phyloP scores from a whole-genome alignment of 352 stramenopile genomes.

The Phytophthora agathidicida region DNA sequence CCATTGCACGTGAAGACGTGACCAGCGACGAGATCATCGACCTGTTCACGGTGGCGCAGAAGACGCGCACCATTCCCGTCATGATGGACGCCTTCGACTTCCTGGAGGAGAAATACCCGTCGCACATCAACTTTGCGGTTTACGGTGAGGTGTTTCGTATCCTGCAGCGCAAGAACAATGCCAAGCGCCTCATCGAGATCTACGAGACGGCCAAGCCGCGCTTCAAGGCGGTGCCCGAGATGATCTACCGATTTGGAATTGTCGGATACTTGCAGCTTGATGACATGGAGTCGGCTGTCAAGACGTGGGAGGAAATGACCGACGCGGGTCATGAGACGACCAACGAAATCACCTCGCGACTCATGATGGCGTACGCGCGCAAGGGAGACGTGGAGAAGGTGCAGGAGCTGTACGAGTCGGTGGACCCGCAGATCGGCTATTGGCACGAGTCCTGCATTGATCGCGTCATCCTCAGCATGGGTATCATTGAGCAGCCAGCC shows the following conservation, averaged over 20 bases:
- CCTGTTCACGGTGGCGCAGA: constrained; percentile 60
- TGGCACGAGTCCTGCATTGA: constrained; percentile 79
- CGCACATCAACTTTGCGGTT: constrained; percentile 64
- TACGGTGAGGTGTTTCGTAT: constrained; percentile 69
- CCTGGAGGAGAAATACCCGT: constrained; percentile 47
- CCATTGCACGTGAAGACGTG: constrained; percentile 43
- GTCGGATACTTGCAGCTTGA: constrained; percentile 55
- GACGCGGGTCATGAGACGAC: constrained; percentile 56
- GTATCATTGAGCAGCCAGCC: constrained; percentile 60
- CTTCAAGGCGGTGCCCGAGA: constrained; percentile 60
- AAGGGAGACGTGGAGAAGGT: constrained; percentile 53
- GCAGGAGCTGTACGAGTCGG: constrained; percentile 51
- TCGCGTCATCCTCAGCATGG: constrained; percentile 71
- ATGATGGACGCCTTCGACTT: constrained; percentile 62
- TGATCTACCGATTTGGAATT: constrained; percentile 78
- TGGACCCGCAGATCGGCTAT: constrained; percentile 67
- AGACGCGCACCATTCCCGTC: constrained; percentile 46
- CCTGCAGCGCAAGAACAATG: constrained; percentile 40
- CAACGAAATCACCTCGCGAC: constrained; percentile 72
- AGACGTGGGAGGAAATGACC: constrained; percentile 61
- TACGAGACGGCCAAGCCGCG: constrained; percentile 51
- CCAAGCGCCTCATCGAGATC: constrained; percentile 50
- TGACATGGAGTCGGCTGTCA: constrained; percentile 50
- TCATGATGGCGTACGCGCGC: constrained; percentile 62
- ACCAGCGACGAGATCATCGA: constrained; percentile 55